Base-by-base conservation (phyloP, 768 basidiomycete species). In the Suillus weaverae region DNA sequence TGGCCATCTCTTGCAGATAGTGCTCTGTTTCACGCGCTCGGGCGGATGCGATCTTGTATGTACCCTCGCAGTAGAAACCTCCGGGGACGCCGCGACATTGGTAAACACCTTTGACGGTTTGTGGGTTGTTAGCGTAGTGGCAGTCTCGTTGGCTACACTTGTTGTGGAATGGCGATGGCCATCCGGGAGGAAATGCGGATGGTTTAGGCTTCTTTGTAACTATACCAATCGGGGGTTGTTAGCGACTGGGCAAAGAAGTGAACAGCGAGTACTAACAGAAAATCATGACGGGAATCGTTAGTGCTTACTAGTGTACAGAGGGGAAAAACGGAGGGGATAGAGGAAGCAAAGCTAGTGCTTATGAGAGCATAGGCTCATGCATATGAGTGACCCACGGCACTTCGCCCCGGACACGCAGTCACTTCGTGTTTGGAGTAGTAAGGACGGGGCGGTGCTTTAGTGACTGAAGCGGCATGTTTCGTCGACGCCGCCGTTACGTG, bases 121-220 rank as follows among this genome's bases (percentile, higher is more conserved):
- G 68, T 2, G 78, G 78, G 38, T 10, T 66, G 38, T 79, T 79
- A 0, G 78, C 68, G 48, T 68, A 73, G 48, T 66, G 71, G 60
- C 78, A 79, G n/a, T 71, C 73, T 48, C 46, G 72, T 48, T 76
- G 71, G 57, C 72, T 73, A 41, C 78, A 79, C 62, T 76, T 79
- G 69, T 78, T 76, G 60, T 79, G 78, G 62, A 70, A 77, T 10
- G 70, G 70, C 10, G 78, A 79, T 22, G 78, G 78, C 78, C 78
- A 79, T 44, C 70, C 71, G 3, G 73, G 63, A 1, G 77, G 77
- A 5, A 75, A 69, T 2, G 70, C 65, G 33, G 69, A 64, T 30
- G 66, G 41, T 43, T 78, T 78, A 46, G 73, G 69, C 33, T 73
- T 78, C 67, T 57, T 72, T 53, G 66, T 73, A 60, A 78, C 76